Percentiles rank a stretch among this genome's conserved stretches.
Evolutionary conservation across 2,329 filamentous ascomycete genomes (phyloP).

Genomic region (Claviceps capensis): DNA sequence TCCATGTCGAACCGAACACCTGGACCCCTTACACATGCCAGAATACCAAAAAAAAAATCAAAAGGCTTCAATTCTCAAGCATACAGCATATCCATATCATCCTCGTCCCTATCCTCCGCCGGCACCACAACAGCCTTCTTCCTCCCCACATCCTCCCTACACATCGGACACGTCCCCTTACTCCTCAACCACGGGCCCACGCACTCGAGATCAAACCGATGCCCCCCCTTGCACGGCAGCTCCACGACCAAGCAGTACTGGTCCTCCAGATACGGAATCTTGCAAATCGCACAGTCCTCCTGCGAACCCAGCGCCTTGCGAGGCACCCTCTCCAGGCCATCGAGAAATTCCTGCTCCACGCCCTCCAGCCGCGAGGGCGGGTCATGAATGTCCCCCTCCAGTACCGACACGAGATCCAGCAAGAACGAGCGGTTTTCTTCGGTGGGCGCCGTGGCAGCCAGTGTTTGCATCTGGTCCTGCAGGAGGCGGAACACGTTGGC

Average conservation of each 20-base stretch:
- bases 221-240: conserved; percentile 44
- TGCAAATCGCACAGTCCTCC: conserved; percentile 49
- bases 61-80: conserved; percentile 12
- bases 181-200: conserved; percentile 50
- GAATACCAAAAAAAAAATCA: background rate
- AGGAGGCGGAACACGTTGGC: conserved; percentile 44
- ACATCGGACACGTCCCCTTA: conserved; percentile 52
- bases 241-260: conserved; percentile 49
- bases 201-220: conserved; percentile 54
- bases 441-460: conserved; percentile 34
- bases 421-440: conserved; percentile 37
- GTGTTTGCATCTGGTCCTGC: conserved; percentile 42
- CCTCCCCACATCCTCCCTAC: conserved; percentile 44
- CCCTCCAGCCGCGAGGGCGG: conserved; percentile 39
- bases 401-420: conserved; percentile 28
- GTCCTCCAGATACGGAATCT: conserved; percentile 47
- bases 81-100: conserved; percentile 38
- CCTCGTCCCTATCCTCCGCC: conserved; percentile 34
- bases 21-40: background rate
- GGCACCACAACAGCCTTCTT: conserved; percentile 30
- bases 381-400: conserved; percentile 37
- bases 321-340: conserved; percentile 43
- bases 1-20: background rate
- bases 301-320: conserved; percentile 35
- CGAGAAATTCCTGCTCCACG: conserved; percentile 45